These are phyloP conservation scores for Auricularia sp. DNA, from an alignment of 768 basidiomycete genomes.

Conservation along the genomic window DNA sequence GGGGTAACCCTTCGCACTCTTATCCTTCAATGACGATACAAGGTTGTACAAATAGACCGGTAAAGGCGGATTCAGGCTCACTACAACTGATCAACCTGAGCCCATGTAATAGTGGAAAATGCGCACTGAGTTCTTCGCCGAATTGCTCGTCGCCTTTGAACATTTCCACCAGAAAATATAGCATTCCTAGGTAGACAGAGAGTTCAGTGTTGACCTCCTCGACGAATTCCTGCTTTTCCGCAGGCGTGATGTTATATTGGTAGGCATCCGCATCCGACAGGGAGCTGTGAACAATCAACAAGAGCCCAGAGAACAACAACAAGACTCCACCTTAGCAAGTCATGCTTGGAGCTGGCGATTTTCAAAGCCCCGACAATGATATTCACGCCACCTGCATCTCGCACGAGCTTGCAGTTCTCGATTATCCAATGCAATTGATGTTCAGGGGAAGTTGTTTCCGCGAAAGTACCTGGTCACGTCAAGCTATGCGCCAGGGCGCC, in stretches of 20 bases:
- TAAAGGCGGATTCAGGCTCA: conserved; percentile 90
- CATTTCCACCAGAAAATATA: conserved; percentile 90
- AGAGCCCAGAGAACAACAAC: conserved; percentile 1
- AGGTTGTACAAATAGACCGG: conserved; percentile 87
- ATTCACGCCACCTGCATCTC: conserved; percentile 72
- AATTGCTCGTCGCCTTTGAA: conserved; percentile 91
- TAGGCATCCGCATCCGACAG: conserved; percentile 65
- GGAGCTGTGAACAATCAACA: conserved; percentile 35
- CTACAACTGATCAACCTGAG: conserved; percentile 29
- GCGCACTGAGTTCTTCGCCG: conserved; percentile 91
- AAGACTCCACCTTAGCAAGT: conserved; percentile 55
- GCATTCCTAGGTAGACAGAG: conserved; percentile 86
- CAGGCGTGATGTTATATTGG: conserved; percentile 56
- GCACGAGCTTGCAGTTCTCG: conserved; percentile 81
- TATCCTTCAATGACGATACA: conserved; percentile 83
- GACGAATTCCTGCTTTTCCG: conserved; percentile 66
- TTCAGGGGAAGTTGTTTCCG: conserved; percentile 83
- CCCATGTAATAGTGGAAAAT: neutral
- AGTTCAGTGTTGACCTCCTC: conserved; percentile 90
- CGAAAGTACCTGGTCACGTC: conserved; percentile 61
- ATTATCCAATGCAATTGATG: conserved; percentile 95
- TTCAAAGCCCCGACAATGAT: conserved; percentile 82
- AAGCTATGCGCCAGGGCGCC: conserved; percentile 4
- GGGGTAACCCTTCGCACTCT: conserved; percentile 90
- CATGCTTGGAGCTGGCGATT: conserved; percentile 80